Evolutionary conservation across 345 rosid genomes (phyloP), one percentile per base, ranked within the genome.

Genomic region (Passiflora organensis): DNA sequence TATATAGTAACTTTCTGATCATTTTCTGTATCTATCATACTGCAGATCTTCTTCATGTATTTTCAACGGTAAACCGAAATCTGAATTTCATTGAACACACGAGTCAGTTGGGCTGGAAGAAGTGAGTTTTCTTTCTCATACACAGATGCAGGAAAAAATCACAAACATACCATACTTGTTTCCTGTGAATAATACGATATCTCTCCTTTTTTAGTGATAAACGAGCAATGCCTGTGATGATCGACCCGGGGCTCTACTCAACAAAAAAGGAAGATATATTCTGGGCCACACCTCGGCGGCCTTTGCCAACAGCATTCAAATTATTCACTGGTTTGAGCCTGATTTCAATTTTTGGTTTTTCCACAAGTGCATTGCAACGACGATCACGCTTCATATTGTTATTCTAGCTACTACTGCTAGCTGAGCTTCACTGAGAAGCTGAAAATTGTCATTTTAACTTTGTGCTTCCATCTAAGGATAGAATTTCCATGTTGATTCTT

Each of bases 61-160:
- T 94, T 68, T 86, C 90, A 0, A 72, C 55, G 53, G 58, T 87
- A 58, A 78, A 82, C 74, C 76, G 91, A 37, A 69, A 80, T 65
- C 76, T 89, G 18, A 94, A 89, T 76, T 94, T 94, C 65, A 71
- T 94, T 19, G 97, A 94, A 79, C 97, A 89, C 69, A 78, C 97
- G 24, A 85, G 97, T 67, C 71, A 81, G 45, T 78, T 94, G 10
- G 99, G 97, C 28, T 94, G 99, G 99, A 94, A 94, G 69, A 84
- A 70, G 99, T 89, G 67, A 82, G 97, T 32, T 45, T 49, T 46
- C 67, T 53, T 32, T 55, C 53, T 70, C 20, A 17, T n/a, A 6
- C 15, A 17, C 6, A 36, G 18, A 9, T 12, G 8, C 34, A n/a
- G n/a, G 34, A 3, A 28, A 28, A n/a, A n/a, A n/a, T n/a, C n/a